Base-by-base conservation (phyloP, 169 alveolate genomes). In the Babesia bovis region DNA sequence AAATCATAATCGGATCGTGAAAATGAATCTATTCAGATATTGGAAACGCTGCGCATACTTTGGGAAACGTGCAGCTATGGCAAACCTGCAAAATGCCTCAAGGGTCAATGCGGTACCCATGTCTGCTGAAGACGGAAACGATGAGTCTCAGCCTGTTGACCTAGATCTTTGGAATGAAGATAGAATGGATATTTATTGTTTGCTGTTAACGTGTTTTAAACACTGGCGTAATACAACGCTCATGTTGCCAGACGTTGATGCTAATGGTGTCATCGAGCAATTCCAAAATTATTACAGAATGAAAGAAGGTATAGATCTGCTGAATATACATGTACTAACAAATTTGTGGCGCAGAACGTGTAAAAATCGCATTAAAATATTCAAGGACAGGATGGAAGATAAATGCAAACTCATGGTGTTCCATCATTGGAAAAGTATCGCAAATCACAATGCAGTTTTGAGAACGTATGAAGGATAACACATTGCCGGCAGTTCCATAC, bases 211-310 rank as follows among this genome's bases (percentile, higher is more conserved):
- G 2, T 63, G 51, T 23, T 63, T 63, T 50, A 63, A 63, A 47
- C 73, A 63, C 61, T 63, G 73, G 73, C 73, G 73, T 6, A 63
- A 63, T 47, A 47, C 33, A 2, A 30, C 73, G 51, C 7, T 63
- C 35, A 32, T 63, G 49, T 25, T 63, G 60, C 73, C 73, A 5
- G 73, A 41, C 25, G 33, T 36, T 13, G 38, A 63, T 44, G 47
- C 73, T 5, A 52, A 3, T 0, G 47, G 41, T 12, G 10, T 63
- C 5, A 25, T 63, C 2, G 73, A 63, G 26, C 51, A 25, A 4
- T 63, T 63, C 50, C 10, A 36, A 1, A 21, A 58, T 4, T 55
- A 36, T 19, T 26, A 47, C 60, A 58, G 73, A 10, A 6, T 32
- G 26, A 19, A 45, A 28, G 73, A 63, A n/a, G 73, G 73, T 25